phyloP scores from a whole-genome alignment of 1,139 yeast genomes.

The Pichia sp. region DNA sequence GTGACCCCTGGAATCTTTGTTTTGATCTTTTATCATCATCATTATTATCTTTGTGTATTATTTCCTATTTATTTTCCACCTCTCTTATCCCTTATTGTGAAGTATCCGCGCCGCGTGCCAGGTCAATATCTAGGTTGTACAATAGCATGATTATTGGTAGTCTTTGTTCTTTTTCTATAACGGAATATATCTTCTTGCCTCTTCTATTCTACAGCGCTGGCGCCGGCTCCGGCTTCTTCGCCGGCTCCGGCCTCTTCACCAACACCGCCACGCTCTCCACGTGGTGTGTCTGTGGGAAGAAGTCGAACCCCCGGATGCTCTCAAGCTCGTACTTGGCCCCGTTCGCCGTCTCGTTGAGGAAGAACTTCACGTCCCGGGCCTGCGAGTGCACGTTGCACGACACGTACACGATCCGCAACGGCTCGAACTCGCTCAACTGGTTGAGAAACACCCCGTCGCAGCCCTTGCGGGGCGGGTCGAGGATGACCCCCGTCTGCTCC shows the following conservation, averaged over 20 bases:
- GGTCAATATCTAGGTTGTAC: slow-evolving; percentile 9
- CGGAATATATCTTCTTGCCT: neutral
- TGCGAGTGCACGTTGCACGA: slow-evolving; percentile 98
- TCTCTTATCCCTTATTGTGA: neutral
- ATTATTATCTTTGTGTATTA: slow-evolving; percentile 3
- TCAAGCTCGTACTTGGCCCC: slow-evolving; percentile 66
- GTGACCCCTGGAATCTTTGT: neutral
- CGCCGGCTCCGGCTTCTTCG: too few relatives aligned
- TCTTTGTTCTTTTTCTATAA: neutral
- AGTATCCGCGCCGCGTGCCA: neutral
- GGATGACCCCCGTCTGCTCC: slow-evolving; percentile 75
- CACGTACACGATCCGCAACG: slow-evolving; percentile 83
- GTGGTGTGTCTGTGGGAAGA: slow-evolving; percentile 97
- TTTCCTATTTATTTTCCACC: slow-evolving; percentile 4
- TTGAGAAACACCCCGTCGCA: slow-evolving; percentile 84
- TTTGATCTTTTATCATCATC: neutral
- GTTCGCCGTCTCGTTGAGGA: slow-evolving; percentile 60
- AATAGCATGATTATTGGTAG: slow-evolving; percentile 8
- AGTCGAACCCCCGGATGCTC: slow-evolving; percentile 89
- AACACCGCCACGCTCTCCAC: slow-evolving; percentile 94
- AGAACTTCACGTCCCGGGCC: slow-evolving; percentile 87
- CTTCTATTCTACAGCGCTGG: neutral
- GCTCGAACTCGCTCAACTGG: slow-evolving; percentile 77
- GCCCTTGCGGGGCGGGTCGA: slow-evolving; percentile 97
- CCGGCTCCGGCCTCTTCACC: slow-evolving; percentile 9